Conservation (phyloP, 768 basidiomycete genomes). For the Tricholoma saponaceum region DNA sequence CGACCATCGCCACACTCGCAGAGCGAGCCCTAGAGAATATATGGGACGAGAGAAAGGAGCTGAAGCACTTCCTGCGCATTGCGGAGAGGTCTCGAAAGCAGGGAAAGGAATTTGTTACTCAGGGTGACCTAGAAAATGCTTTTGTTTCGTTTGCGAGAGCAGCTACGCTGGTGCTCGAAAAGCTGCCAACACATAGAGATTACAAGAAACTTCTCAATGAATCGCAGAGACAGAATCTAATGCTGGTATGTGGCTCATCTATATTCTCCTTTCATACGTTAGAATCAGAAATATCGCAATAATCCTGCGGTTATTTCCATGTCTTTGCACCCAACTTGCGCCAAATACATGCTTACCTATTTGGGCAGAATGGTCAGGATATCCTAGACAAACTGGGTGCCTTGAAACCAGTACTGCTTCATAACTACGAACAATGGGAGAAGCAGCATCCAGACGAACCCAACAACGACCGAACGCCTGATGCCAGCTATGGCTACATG, state of each 20-base stretch:
- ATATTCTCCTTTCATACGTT: background rate
- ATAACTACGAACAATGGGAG: slow-evolving; percentile 61
- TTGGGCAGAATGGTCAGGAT: slow-evolving; percentile 38
- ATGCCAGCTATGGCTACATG: slow-evolving; percentile 14
- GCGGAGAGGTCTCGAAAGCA: slow-evolving; percentile 61
- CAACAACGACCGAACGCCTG: slow-evolving; percentile 23
- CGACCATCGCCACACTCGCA: slow-evolving; percentile 64
- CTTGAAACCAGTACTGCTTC: slow-evolving; percentile 61
- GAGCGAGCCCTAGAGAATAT: slow-evolving; percentile 50
- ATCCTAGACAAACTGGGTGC: slow-evolving; percentile 63
- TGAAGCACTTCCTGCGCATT: slow-evolving; percentile 64
- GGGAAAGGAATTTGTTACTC: slow-evolving; percentile 42
- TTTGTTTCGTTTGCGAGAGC: slow-evolving; percentile 72
- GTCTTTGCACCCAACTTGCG: background rate
- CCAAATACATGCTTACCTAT: slow-evolving; percentile 8
- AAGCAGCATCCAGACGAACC: slow-evolving; percentile 36
- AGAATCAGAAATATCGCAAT: background rate
- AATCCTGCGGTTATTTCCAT: slow-evolving; percentile 1
- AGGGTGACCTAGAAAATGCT: slow-evolving; percentile 62
- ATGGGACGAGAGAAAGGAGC: slow-evolving; percentile 53
- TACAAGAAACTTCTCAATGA: slow-evolving; percentile 51
- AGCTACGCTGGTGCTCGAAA: slow-evolving; percentile 75
- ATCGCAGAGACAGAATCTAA: slow-evolving; percentile 63
- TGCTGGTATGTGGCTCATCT: slow-evolving; percentile 48
- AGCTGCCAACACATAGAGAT: slow-evolving; percentile 68